phyloP scores from a whole-genome alignment of 208 protist genomes.

The Blastocrithidia nonstop region DNA sequence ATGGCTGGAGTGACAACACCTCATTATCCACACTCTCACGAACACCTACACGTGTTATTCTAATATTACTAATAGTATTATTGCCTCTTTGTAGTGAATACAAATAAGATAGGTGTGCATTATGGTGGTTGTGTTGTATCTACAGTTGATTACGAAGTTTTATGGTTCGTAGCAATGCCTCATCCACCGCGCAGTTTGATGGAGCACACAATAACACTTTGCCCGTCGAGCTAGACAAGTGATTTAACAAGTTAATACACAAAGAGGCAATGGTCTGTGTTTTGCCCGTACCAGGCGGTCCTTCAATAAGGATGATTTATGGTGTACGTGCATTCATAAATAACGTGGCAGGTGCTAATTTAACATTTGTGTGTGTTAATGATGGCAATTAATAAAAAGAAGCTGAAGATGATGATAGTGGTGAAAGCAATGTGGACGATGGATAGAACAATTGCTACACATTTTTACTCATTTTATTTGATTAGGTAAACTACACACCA shows the following conservation, averaged over 20 bases:
- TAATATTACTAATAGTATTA: not conserved
- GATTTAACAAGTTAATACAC: constrained; percentile 45
- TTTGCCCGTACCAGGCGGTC: constrained; percentile 83
- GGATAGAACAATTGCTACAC: not conserved
- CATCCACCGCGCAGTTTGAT: constrained; percentile 81
- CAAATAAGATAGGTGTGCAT: not conserved
- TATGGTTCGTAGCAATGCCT: constrained; percentile 49
- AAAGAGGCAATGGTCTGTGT: constrained; percentile 77
- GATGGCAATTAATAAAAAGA: not conserved
- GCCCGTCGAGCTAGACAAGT: constrained; percentile 9
- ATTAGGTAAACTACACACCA: too few relatives aligned
- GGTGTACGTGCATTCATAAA: constrained; percentile 8
- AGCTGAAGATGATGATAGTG: not conserved
- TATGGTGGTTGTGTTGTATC: not conserved
- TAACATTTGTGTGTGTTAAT: not conserved
- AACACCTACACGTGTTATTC: constrained; percentile 34
- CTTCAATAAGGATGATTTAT: constrained; percentile 62
- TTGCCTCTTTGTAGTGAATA: not conserved
- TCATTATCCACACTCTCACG: constrained; percentile 34
- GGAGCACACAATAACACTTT: constrained; percentile 67
- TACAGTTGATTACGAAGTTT: constrained; percentile 16
- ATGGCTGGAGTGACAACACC: constrained; percentile 21
- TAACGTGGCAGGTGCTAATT: not conserved
- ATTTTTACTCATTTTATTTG: not conserved
- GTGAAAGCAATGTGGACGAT: not conserved